A percentile compares a stretch with the other conserved stretches of the same genome.
These are phyloP conservation scores for Scheffersomyces titani DNA, from an alignment of 1,139 yeast species.

Conservation along the genomic window DNA sequence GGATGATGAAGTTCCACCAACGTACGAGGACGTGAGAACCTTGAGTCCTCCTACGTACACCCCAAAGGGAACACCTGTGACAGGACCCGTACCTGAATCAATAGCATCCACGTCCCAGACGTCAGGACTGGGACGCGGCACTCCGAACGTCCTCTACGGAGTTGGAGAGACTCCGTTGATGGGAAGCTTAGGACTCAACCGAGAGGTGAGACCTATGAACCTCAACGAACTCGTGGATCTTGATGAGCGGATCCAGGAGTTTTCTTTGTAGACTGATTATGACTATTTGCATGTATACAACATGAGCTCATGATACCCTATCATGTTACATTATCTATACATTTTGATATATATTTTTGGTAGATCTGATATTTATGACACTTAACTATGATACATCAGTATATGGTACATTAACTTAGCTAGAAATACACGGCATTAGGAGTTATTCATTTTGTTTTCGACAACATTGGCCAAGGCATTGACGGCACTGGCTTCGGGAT, in stretches of 20 bases:
- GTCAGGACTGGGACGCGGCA: slow-evolving; percentile 18
- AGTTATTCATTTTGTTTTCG: slow-evolving; percentile 8
- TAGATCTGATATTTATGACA: not conserved
- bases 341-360: not conserved
- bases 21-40: slow-evolving; percentile 79
- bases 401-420: not conserved
- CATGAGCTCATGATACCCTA: not conserved
- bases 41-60: slow-evolving; percentile 83
- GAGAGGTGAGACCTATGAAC: slow-evolving; percentile 13
- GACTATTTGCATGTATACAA: not conserved
- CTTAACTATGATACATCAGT: not conserved
- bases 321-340: too few species aligned
- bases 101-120: slow-evolving; percentile 12
- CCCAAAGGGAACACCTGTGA: slow-evolving; percentile 17
- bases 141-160: slow-evolving; percentile 48
- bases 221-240: slow-evolving; percentile 32
- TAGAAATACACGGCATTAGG: not conserved
- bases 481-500: slow-evolving; percentile 14
- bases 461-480: slow-evolving; percentile 17
- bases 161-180: slow-evolving; percentile 43
- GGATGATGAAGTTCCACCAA: slow-evolving; percentile 99
- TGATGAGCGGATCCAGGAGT: slow-evolving; percentile 39
- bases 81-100: slow-evolving; percentile 22
- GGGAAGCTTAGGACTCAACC: slow-evolving; percentile 21
- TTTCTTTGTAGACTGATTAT: slow-evolving; percentile 16